phyloP scores from a whole-genome alignment of 2,329 filamentous ascomycete genomes.

The Coniochaeta hoffmannii region DNA sequence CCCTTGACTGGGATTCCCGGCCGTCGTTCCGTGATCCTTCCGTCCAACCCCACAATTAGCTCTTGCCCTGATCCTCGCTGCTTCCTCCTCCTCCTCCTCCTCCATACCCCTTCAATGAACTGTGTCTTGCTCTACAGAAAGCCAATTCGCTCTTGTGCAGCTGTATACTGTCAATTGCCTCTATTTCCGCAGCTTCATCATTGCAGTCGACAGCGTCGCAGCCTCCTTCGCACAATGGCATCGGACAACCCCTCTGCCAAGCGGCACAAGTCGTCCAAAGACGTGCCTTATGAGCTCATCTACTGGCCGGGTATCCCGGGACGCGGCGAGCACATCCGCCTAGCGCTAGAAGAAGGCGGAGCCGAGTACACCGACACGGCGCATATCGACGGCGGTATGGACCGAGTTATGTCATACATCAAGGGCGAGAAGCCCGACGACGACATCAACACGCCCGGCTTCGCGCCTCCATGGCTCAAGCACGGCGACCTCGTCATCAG shows the following conservation, averaged over 20 bases:
- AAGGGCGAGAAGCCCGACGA: conserved; percentile 38
- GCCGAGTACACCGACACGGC: conserved; percentile 58
- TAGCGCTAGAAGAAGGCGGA: conserved; percentile 62
- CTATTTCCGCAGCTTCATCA: no score
- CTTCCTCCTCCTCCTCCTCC: not conserved
- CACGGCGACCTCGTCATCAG: conserved; percentile 54
- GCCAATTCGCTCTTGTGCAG: no score
- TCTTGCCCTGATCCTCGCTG: not conserved
- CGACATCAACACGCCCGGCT: conserved; percentile 52
- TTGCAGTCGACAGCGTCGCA: not conserved
- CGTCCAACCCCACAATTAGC: not conserved
- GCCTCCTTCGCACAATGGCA: not conserved
- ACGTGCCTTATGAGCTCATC: conserved; percentile 52
- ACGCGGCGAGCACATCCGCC: conserved; percentile 66
- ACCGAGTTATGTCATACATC: conserved; percentile 40
- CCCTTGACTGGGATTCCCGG: no score
- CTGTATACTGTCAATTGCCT: not conserved
- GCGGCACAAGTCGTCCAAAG: conserved; percentile 33
- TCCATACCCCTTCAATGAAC: not conserved
- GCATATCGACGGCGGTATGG: conserved; percentile 38
- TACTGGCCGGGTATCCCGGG: conserved; percentile 69
- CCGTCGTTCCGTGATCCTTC: not conserved
- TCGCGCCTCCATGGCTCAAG: conserved; percentile 61
- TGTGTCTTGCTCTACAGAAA: not conserved
- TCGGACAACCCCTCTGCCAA: conserved; percentile 14